Base-by-base conservation (phyloP, 2,329 filamentous ascomycete species). In the Aureobasidium leucospermi region DNA sequence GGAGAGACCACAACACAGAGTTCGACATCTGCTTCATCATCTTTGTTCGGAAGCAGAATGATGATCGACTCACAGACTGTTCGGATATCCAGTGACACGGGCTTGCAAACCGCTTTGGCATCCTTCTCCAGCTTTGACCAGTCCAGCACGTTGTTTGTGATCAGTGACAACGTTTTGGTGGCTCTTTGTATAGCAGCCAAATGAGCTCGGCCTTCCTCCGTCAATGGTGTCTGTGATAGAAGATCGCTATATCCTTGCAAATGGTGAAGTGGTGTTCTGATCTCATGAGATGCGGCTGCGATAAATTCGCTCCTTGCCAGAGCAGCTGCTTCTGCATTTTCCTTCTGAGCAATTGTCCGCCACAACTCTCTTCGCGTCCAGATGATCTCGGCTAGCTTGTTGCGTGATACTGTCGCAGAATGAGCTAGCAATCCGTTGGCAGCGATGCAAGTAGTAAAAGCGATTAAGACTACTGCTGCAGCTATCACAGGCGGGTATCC, bases 91-190 rank as follows among this genome's bases (percentile, higher is more conserved):
- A 73, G 59, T 51, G 65, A 65, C 1, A 64, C 65, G n/a, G 70
- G 69, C 19, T 70, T 68, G 45, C 65, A 70, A 1, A 66, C 63
- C 8, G 67, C 65, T 57, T 72, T 70, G 11, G 65, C 63, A 34
- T 53, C 41, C 56, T 71, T 68, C 43, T 73, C 71, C n/a, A 73
- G 60, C 43, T 70, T 68, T 31, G 70, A 72, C 70, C 70, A 73
- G 56, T 73, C 71, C 19, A 73, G 62, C 11, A 73, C 71, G 53
- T 72, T 73, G 15, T 69, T 71, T 6, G 71, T 73, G 55, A 73
- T 72, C 60, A 73, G 65, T 9, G 70, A 72, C 11, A 73, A 61
- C 2, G 69, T 72, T 53, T 67, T 70, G 7, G 68, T 72, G 11
- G 70, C 70, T 52, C 68, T 63, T 56, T 73, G 70, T 28, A 73